phyloP scores from a whole-genome alignment of 2,329 filamentous ascomycete species.

The Talaromyces sp. region DNA sequence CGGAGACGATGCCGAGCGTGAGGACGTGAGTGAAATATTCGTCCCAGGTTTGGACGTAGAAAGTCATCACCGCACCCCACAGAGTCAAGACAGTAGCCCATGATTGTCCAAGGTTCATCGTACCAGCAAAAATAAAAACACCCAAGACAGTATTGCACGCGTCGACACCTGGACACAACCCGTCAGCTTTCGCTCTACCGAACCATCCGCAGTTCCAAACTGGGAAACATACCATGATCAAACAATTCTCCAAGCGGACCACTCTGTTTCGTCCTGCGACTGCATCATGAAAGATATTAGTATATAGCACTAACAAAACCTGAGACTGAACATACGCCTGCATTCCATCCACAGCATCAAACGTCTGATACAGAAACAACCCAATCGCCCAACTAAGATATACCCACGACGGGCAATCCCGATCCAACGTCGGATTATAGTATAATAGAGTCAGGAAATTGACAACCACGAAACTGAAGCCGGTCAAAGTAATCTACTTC shows the following conservation, averaged over 20 bases:
- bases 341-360: conserved; percentile 91
- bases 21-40: conserved; percentile 98
- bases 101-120: conserved; percentile 87
- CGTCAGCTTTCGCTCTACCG: background rate
- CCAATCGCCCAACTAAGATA: conserved; percentile 88
- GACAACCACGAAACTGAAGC: conserved; percentile 80
- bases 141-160: conserved; percentile 94
- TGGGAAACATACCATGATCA: conserved; percentile 63
- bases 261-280: conserved; percentile 82
- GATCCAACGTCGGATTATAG: conserved; percentile 91
- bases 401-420: conserved; percentile 91
- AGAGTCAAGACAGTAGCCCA: conserved; percentile 82
- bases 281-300: conserved; percentile 31
- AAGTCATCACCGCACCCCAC: conserved; percentile 85
- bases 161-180: conserved; percentile 64
- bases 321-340: conserved; percentile 67
- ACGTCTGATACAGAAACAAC: conserved; percentile 94
- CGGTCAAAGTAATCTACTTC: conserved; percentile 72
- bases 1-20: conserved; percentile 85
- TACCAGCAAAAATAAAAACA: conserved; percentile 82
- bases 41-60: conserved; percentile 98
- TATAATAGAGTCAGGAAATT: conserved; percentile 91
- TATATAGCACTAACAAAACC: no score
- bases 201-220: background rate
- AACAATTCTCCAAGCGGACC: conserved; percentile 94